Conservation (phyloP, 2,329 filamentous ascomycete genomes). For the Fusarium praegraminearum region DNA sequence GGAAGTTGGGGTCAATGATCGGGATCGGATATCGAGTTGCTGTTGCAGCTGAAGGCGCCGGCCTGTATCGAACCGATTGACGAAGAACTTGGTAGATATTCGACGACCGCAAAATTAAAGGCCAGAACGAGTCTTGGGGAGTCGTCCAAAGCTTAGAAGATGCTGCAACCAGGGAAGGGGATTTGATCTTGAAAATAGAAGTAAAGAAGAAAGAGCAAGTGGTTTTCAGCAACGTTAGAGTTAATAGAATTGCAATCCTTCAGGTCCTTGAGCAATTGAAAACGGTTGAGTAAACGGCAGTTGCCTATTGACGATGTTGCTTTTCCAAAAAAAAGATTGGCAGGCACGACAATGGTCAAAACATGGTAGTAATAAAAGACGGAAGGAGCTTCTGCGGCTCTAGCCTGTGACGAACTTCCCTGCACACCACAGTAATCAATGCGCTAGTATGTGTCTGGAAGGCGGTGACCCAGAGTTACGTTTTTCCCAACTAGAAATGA, state of each 20-base stretch:
- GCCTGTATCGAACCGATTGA: neutral
- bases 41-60: neutral
- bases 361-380: conserved; percentile 18
- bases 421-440: conserved; percentile 25
- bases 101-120: neutral
- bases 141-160: conserved; percentile 2
- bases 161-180: neutral
- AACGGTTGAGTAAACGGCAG: neutral
- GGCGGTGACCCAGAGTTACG: conserved; percentile 6
- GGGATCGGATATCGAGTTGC: neutral
- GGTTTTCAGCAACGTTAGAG: neutral
- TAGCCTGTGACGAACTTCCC: conserved; percentile 34
- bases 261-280: neutral
- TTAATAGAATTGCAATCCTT: conserved; percentile 1
- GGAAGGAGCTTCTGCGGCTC: conserved; percentile 22
- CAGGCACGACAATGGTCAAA: conserved; percentile 28
- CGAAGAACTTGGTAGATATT: neutral
- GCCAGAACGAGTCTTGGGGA: conserved; percentile 5
- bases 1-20: neutral
- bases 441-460: neutral
- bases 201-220: conserved; percentile 2
- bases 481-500: neutral
- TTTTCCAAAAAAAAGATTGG: conserved; percentile 22
- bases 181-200: neutral
- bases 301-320: conserved; percentile 19